phyloP scores from a whole-genome alignment of 2,329 filamentous ascomycete species.

The Fusarium temperatum region DNA sequence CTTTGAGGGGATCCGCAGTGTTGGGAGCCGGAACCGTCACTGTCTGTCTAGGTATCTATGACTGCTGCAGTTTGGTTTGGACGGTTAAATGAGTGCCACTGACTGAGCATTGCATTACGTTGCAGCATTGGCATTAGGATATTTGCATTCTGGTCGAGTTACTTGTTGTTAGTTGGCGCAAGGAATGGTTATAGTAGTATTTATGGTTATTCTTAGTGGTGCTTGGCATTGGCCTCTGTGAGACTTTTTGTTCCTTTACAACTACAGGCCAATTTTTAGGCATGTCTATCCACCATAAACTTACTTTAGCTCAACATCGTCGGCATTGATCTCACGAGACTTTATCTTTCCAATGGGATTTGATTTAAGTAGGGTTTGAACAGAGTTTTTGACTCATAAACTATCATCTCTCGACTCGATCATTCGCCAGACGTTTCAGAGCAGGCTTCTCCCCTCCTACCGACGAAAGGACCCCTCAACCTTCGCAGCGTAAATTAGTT shows the following conservation, averaged over 20 bases:
- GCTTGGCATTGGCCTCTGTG: slow-evolving; percentile 7
- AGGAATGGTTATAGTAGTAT: slow-evolving; percentile 1
- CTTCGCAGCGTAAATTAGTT: background rate
- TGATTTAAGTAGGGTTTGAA: background rate
- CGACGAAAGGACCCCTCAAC: background rate
- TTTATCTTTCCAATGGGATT: background rate
- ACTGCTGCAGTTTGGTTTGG: background rate
- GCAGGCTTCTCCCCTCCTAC: background rate
- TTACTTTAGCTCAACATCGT: background rate
- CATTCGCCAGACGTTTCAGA: slow-evolving; percentile 8
- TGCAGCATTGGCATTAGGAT: slow-evolving; percentile 1
- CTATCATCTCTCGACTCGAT: background rate
- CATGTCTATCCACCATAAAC: background rate
- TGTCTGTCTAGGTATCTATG: background rate
- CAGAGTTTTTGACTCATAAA: background rate
- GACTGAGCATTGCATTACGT: background rate
- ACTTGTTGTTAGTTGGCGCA: background rate
- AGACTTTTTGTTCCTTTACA: background rate
- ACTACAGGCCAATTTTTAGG: background rate
- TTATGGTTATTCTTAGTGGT: slow-evolving; percentile 10
- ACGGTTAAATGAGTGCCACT: background rate
- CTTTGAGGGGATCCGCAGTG: background rate
- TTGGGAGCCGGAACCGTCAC: background rate
- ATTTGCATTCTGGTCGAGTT: slow-evolving; percentile 5
- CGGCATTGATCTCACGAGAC: background rate